Conservation (phyloP, 768 basidiomycete species). For the Hericium erinaceus region DNA sequence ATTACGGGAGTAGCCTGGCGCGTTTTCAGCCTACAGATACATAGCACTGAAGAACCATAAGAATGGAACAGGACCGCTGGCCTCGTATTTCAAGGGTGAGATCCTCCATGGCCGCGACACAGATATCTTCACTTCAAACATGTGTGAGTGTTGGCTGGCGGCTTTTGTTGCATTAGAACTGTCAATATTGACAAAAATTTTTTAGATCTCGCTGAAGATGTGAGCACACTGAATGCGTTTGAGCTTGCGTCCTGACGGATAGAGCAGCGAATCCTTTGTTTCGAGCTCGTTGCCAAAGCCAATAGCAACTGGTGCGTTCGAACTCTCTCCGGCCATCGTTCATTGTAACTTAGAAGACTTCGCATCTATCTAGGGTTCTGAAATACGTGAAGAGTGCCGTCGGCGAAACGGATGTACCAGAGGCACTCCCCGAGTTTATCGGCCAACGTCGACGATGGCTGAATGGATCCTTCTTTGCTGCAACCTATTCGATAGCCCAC, state of each 20-base stretch:
- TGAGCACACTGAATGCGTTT: constrained; percentile 24
- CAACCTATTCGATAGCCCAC: constrained; percentile 89
- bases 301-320: constrained; percentile 64
- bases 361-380: constrained; percentile 64
- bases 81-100: constrained; percentile 97
- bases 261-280: constrained; percentile 70
- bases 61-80: constrained; percentile 75
- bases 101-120: constrained; percentile 74
- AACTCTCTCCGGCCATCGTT: no score
- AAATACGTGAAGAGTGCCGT: constrained; percentile 93
- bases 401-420: constrained; percentile 92
- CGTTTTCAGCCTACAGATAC: constrained; percentile 89
- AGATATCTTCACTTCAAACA: constrained; percentile 92
- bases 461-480: constrained; percentile 92
- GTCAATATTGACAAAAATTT: neutral
- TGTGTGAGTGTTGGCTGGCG: constrained; percentile 51
- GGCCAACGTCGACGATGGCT: constrained; percentile 84
- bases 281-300: constrained; percentile 68
- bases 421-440: constrained; percentile 88
- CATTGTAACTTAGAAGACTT: constrained; percentile 5
- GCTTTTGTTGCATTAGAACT: neutral
- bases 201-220: constrained; percentile 83
- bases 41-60: constrained; percentile 85
- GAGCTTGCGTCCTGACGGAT: constrained; percentile 2
- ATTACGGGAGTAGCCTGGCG: constrained; percentile 55